Conservation (phyloP, 2,329 filamentous ascomycete genomes). For the Sphaerulina vaccinii region DNA sequence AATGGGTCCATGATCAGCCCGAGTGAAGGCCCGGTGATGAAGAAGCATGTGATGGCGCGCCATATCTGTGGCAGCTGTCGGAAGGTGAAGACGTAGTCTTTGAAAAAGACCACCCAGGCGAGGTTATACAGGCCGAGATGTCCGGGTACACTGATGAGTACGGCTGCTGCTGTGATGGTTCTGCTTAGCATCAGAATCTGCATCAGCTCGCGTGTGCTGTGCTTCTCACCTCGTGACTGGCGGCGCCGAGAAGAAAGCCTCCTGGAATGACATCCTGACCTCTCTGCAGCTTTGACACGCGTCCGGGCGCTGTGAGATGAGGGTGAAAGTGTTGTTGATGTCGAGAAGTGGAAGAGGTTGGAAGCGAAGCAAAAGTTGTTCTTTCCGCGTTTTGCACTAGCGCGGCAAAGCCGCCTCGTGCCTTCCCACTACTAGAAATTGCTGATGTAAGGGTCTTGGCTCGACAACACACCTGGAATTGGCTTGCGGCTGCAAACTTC, state of each 20-base stretch:
- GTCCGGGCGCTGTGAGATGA: background rate
- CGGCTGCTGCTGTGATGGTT: constrained; percentile 64
- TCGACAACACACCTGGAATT: too few relatives aligned
- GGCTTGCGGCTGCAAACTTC: background rate
- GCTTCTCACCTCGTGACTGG: constrained; percentile 62
- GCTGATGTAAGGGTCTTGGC: too few relatives aligned
- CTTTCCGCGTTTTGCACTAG: background rate
- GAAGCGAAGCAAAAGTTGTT: constrained; percentile 12
- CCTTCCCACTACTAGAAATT: too few relatives aligned
- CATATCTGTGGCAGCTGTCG: constrained; percentile 60
- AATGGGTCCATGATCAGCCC: constrained; percentile 71
- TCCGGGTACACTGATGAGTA: constrained; percentile 61
- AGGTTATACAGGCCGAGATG: constrained; percentile 57
- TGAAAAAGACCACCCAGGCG: constrained; percentile 56
- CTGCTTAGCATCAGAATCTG: constrained; percentile 56
- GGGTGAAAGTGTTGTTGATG: background rate
- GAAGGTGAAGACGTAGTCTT: constrained; percentile 46
- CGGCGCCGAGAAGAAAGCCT: constrained; percentile 56
- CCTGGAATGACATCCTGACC: constrained; percentile 27
- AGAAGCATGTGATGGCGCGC: constrained; percentile 58
- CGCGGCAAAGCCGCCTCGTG: too few relatives aligned
- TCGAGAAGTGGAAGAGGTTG: background rate
- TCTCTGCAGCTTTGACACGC: constrained; percentile 2
- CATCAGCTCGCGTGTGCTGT: constrained; percentile 14
- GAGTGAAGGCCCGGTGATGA: constrained; percentile 56